phyloP scores from a whole-genome alignment of 208 protist species.

The Kentomonas sorsogonicus region DNA sequence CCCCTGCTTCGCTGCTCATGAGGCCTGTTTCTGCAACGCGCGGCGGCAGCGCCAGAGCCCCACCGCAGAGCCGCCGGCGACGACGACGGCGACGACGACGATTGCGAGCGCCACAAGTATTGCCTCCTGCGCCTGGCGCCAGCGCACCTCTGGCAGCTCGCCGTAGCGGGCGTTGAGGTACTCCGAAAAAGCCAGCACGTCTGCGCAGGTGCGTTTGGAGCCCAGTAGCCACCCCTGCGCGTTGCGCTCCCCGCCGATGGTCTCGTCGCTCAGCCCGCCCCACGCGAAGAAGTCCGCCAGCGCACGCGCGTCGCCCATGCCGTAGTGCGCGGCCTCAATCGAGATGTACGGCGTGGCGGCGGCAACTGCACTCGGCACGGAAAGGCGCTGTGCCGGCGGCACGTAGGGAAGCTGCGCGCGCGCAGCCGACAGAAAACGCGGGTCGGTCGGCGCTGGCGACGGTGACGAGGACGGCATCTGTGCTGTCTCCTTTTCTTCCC shows the following conservation, averaged over 20 bases:
- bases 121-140: too few relatives aligned
- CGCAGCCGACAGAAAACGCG: too few relatives aligned
- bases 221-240: constrained; percentile 59
- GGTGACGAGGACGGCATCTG: constrained; percentile 5
- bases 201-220: too few relatives aligned
- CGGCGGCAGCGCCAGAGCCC: too few relatives aligned
- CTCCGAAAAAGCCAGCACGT: too few relatives aligned
- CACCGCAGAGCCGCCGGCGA: too few relatives aligned
- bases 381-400: constrained; percentile 22
- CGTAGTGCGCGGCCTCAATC: constrained; percentile 34
- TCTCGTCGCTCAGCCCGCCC: constrained; percentile 53
- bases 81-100: too few relatives aligned
- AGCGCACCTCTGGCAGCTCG: too few relatives aligned
- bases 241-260: constrained; percentile 44
- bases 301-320: constrained; percentile 41
- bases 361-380: constrained; percentile 38
- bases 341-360: constrained; percentile 20
- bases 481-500: background rate
- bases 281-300: constrained; percentile 60
- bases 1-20: too few relatives aligned
- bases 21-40: too few relatives aligned
- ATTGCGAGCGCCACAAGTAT: too few relatives aligned
- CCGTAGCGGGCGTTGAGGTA: too few relatives aligned
- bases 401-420: constrained; percentile 22
- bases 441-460: background rate